Base-by-base conservation (phyloP, 2,329 filamentous ascomycete genomes). In the Scytalidium sp. region DNA sequence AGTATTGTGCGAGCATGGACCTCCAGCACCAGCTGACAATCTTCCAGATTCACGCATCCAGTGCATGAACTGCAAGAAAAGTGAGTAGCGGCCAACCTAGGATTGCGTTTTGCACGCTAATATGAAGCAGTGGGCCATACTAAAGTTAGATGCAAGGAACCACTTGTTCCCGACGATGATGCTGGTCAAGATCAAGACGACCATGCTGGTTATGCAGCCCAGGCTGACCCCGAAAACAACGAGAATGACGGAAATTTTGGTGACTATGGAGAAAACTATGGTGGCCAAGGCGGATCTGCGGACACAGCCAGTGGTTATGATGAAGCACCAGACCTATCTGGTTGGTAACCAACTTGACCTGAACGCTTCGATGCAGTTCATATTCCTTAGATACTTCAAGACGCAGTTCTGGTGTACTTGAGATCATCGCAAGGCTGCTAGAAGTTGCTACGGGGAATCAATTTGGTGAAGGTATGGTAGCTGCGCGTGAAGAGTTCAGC, bases 51-150 rank as follows among this genome's bases (percentile, higher is more conserved):
- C 72, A n/a, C 74, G 78, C 7, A 71, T 84, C 51, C 77, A 81
- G 64, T 85, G 83, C 67, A 67, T 63, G 48, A 83, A 83, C 64
- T 85, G 83, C 58, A 55, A 67, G 27, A 51, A 76, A 55, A 70
- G 64, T 63, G 66, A 61, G 67, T 60, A 17, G 11, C n/a, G 15
- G 11, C 19, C 21, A 21, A 25, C 22, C 17, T 4, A 23, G n/a
- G 5, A 17, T 17, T 43, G 23, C 19, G 9, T 45, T 9, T 39
- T 52, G 45, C 47, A 58, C 27, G 32, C 32, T 36, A 36, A 36
- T n/a, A n/a, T 15, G 25, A 43, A 45, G 17, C 49, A 63, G 56
- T 64, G 61, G 66, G 72, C 3, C 73, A 76, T 48, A 68, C 65
- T 6, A 64, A 64, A 42, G 65, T 66, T 53, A 65, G 69, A 10